Evolutionary conservation across 306 rosid genomes (phyloP).

Genomic region (Inga leiocalycina): DNA sequence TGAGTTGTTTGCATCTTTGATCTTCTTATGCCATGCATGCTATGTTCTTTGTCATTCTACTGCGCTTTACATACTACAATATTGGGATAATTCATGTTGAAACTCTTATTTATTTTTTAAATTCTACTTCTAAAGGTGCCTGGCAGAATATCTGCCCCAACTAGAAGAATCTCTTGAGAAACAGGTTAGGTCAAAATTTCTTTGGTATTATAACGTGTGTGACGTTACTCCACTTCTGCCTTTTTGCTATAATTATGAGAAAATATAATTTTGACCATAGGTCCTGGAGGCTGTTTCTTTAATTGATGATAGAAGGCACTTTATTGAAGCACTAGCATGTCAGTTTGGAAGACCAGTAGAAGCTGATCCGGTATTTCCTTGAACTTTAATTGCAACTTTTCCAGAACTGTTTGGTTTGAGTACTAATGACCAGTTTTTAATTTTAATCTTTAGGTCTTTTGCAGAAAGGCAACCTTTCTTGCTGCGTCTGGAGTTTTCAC

Average conservation of each 20-base stretch:
- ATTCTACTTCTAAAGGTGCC: slow-evolving; percentile 65
- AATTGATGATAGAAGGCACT: slow-evolving; percentile 75
- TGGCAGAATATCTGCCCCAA: slow-evolving; percentile 93
- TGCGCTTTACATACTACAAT: neutral
- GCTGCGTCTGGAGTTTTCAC: slow-evolving; percentile 67
- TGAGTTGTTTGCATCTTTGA: slow-evolving; percentile 46
- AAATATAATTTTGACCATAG: slow-evolving; percentile 41
- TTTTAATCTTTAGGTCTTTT: slow-evolving; percentile 66
- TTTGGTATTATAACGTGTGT: slow-evolving; percentile 17
- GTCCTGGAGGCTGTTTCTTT: slow-evolving; percentile 78
- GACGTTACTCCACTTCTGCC: slow-evolving; percentile 10
- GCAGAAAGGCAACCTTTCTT: slow-evolving; percentile 84
- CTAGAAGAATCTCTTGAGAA: slow-evolving; percentile 87
- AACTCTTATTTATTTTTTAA: slow-evolving; percentile 30
- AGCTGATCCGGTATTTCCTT: slow-evolving; percentile 81
- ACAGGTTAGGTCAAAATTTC: slow-evolving; percentile 65
- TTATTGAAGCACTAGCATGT: slow-evolving; percentile 79
- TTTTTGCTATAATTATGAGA: slow-evolving; percentile 19
- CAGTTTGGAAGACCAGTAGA: slow-evolving; percentile 85
- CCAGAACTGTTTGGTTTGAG: slow-evolving; percentile 24
- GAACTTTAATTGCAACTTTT: slow-evolving; percentile 24
- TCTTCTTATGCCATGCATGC: neutral
- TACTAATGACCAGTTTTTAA: slow-evolving; percentile 30
- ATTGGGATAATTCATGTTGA: slow-evolving; percentile 14
- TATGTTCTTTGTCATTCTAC: neutral